Percentiles rank a stretch among this genome's conserved stretches.
phyloP scores from a whole-genome alignment of 139 green algal genomes.

The Diplosphaera chodatii region DNA sequence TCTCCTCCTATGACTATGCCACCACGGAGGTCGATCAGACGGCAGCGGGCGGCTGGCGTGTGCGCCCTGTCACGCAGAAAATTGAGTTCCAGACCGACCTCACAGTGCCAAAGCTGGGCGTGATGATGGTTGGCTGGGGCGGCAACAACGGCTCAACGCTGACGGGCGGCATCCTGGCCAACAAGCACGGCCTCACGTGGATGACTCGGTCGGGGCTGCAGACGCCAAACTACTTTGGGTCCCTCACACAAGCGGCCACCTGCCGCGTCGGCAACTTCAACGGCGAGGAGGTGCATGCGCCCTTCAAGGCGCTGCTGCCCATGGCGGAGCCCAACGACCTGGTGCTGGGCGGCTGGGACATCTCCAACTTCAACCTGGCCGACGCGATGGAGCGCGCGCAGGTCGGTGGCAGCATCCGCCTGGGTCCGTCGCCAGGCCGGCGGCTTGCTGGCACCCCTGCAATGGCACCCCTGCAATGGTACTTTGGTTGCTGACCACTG shows the following conservation, averaged over 20 bases:
- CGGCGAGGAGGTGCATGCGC: conserved; percentile 89
- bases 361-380: conserved; percentile 86
- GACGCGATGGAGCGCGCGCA: conserved; percentile 88
- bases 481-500: not conserved
- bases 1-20: conserved; percentile 79
- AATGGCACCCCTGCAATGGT: too few species aligned
- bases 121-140: conserved; percentile 97
- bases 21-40: conserved; percentile 61
- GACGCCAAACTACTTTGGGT: conserved; percentile 97
- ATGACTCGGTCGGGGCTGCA: conserved; percentile 95
- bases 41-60: conserved; percentile 60
- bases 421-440: too few species aligned
- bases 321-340: conserved; percentile 96
- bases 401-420: conserved; percentile 23
- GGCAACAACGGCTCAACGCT: conserved; percentile 99
- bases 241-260: conserved; percentile 91
- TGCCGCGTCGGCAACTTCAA: conserved; percentile 89
- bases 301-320: conserved; percentile 87
- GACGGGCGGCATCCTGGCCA: conserved; percentile 90
- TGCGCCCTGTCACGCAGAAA: conserved; percentile 54
- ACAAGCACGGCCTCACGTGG: conserved; percentile 96
- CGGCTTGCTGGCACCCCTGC: too few species aligned
- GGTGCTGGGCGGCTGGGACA: conserved; percentile 97
- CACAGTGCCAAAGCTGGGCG: conserved; percentile 89
- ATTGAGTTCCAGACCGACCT: conserved; percentile 84